phyloP scores from a whole-genome alignment of 1,139 yeast species.

The Meyerozyma guilliermondii region DNA sequence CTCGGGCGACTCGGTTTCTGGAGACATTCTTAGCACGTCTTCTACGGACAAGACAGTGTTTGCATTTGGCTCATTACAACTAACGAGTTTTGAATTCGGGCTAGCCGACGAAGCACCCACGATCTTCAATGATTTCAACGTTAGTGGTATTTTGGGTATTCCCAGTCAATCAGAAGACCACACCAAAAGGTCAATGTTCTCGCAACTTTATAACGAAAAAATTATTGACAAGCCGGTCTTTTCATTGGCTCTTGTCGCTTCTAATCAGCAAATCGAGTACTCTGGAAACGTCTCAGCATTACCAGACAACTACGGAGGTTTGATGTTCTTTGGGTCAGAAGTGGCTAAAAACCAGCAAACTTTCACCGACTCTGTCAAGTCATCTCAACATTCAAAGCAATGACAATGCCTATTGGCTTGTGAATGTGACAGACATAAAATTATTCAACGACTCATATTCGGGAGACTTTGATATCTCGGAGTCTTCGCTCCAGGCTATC shows the following conservation, averaged over 20 bases:
- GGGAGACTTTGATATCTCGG: conserved; percentile 21
- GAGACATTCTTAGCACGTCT: conserved; percentile 29
- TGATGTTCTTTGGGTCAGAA: conserved; percentile 21
- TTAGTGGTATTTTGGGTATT: conserved; percentile 60
- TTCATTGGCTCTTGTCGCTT: conserved; percentile 17
- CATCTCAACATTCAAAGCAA: conserved; percentile 35
- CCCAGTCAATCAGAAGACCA: conserved; percentile 36
- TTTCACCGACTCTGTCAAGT: conserved; percentile 23
- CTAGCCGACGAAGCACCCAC: conserved; percentile 49
- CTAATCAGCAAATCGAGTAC: conserved; percentile 11
- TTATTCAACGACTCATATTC: conserved; percentile 21
- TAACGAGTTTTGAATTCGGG: conserved; percentile 46
- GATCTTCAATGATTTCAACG: conserved; percentile 46
- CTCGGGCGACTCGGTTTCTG: conserved; percentile 52
- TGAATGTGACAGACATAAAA: conserved; percentile 34
- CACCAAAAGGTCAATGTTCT: conserved; percentile 20
- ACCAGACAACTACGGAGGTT: conserved; percentile 19
- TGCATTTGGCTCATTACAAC: conserved; percentile 29
- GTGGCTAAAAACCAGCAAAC: conserved; percentile 13
- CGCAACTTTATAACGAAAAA: conserved; percentile 15
- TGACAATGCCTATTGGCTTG: conserved; percentile 47
- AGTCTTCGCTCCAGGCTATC: conserved; percentile 39
- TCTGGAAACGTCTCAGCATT: conserved; percentile 1
- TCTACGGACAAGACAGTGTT: conserved; percentile 19
- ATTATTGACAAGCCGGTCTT: conserved; percentile 18